A percentile compares a stretch with the other conserved stretches of the same genome.
Conservation (phyloP, 768 basidiomycete genomes). For the Xerocomus brunneocitrinus region DNA sequence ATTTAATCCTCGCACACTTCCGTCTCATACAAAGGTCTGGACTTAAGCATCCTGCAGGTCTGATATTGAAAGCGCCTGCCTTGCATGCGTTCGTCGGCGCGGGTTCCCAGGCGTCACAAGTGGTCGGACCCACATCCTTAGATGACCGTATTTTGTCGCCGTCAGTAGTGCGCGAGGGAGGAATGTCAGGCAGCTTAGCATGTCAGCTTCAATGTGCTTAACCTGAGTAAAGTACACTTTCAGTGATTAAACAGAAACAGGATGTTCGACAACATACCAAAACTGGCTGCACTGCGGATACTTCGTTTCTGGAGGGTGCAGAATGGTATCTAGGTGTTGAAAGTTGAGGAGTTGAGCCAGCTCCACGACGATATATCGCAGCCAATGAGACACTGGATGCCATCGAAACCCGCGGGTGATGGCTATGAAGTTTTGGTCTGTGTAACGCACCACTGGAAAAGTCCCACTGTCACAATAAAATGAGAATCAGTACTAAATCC, state of each 20-base stretch:
- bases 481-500: not conserved
- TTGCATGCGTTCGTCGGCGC: slow-evolving; percentile 28
- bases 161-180: slow-evolving; percentile 77
- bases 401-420: slow-evolving; percentile 73
- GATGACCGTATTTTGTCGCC: slow-evolving; percentile 66
- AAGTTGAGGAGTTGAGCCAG: slow-evolving; percentile 53
- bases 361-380: slow-evolving; percentile 56
- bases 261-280: slow-evolving; percentile 46
- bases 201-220: slow-evolving; percentile 76
- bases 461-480: slow-evolving; percentile 64
- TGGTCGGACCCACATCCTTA: slow-evolving; percentile 84
- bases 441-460: slow-evolving; percentile 90
- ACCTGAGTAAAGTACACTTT: slow-evolving; percentile 40
- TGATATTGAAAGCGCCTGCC: slow-evolving; percentile 29
- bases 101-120: slow-evolving; percentile 38
- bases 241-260: not conserved
- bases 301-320: slow-evolving; percentile 86
- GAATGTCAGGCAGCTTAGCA: slow-evolving; percentile 71
- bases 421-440: slow-evolving; percentile 71
- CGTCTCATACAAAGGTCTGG: not conserved
- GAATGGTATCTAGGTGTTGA: slow-evolving; percentile 67
- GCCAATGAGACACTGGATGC: slow-evolving; percentile 75
- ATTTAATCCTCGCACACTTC: slow-evolving; percentile 5
- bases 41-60: slow-evolving; percentile 26
- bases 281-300: slow-evolving; percentile 87